Base-by-base conservation (phyloP, 2,329 filamentous ascomycete genomes). In the Phialophora expanda region DNA sequence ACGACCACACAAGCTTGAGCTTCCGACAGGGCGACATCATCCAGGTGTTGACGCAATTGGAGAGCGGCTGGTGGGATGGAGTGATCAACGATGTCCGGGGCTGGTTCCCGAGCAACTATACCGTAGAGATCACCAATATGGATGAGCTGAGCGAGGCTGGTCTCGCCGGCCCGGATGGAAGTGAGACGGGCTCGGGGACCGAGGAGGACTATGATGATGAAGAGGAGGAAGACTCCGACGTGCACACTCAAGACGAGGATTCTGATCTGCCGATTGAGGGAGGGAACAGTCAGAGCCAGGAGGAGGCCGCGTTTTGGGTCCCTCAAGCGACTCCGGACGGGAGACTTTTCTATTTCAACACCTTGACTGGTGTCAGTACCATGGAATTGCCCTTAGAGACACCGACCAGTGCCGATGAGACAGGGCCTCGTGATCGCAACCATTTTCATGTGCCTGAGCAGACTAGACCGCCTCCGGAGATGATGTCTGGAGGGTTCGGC, bases 51-150 rank as follows among this genome's bases (percentile, higher is more conserved):
- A 99, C 95, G 61, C 94, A 97, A 80, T 85, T 98, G 64, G 95
- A 99, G 79, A 98, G 93, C 75, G 95, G 95, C 64, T 99, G 95
- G 95, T 99, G 95, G 95, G 95, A 99, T 81, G 95, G 95, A 56
- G 92, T 99, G 63, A 97, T 99, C 77, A 95, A 97, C 75, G 92
- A 93, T 66, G 91, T 97, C 72, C 89, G 95, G 76, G 95, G 95
- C 77, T 99, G 95, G 95, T 99, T 99, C 78, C 95, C 95, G 44
- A 98, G 94, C 84, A 99, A 99, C 79, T 99, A 99, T 81, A 98
- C 95, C 81, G 89, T 92, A 71, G 88, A 95, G 69, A 90, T 98
- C 73, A 86, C 88, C 73, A 61, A 63, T 61, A 86, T 90, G 58
- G 90, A 92, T 72, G 91, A 96, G 69, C 83, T 90, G 32, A 84